These are phyloP conservation scores for Linnemannia zychae DNA, from an alignment of 192 early-diverging fungal species.

Conservation along the genomic window DNA sequence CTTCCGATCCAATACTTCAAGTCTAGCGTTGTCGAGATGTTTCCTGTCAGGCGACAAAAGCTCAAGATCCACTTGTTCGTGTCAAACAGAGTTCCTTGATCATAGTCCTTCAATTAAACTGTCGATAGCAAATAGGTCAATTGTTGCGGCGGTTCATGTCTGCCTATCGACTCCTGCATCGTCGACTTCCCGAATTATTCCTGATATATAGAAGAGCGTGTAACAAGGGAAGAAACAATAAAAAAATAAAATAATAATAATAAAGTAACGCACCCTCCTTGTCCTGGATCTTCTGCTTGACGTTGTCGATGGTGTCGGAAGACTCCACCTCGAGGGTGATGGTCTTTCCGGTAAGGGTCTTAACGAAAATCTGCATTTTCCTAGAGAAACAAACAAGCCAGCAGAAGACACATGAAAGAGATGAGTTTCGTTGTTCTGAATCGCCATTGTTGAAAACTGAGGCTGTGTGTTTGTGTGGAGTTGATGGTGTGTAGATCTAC, in stretches of 20 bases:
- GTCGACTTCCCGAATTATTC: neutral
- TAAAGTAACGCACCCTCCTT: slow-evolving; percentile 81
- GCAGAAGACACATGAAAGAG: neutral
- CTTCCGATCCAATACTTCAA: too few species aligned
- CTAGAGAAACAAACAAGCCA: slow-evolving; percentile 8
- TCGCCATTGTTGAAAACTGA: neutral
- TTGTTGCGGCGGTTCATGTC: neutral
- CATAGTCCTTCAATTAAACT: neutral
- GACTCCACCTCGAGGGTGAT: slow-evolving; percentile 95
- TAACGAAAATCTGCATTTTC: slow-evolving; percentile 90
- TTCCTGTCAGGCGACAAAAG: too few species aligned
- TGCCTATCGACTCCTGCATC: neutral
- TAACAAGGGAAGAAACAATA: neutral
- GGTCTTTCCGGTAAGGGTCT: slow-evolving; percentile 89
- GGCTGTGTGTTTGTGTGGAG: neutral
- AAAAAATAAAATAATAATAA: neutral
- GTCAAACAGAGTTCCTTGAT: neutral
- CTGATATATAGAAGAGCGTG: neutral
- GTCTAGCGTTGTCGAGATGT: too few species aligned
- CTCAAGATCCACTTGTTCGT: neutral
- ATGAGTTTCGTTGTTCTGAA: neutral
- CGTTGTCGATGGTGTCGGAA: slow-evolving; percentile 91
- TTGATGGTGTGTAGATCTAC: neutral
- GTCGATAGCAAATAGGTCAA: neutral
- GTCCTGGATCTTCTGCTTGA: slow-evolving; percentile 97